Evolutionary conservation across 192 early-diverging fungal genomes (phyloP), one percentile per base, ranked within the genome.

Genomic region (Helicostylum pulchrum): DNA sequence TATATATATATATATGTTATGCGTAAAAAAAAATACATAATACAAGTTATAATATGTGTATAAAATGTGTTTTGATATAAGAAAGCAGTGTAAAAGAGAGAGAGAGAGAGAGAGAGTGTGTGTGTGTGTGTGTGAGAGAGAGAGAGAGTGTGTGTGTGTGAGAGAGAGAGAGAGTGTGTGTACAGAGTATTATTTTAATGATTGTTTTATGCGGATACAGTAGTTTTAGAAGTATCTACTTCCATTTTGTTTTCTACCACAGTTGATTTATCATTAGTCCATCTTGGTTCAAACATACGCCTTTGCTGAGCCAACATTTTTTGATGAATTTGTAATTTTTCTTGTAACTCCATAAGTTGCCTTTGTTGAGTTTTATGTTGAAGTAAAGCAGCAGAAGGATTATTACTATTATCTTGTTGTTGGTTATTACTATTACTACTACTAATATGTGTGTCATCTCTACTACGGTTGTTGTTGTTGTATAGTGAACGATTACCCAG

Each of bases 351-450:
- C 36, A 59, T 59, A 4, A 59, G 23, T 26, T 59, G 57, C 14
- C 43, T 59, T 21, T 59, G 57, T 30, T 59, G 57, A 8, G 57
- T 59, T 21, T 59, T 59, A 21, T 59, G 57, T 20, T 59, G 57
- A 59, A 59, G 57, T 23, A 59, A 45, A 26, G 57, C 57, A 20
- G 36, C 43, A 45, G 57, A 26, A 48, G 12, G 46, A 48, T 48
- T 48, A 48, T 48, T 48, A 12, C 0, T 9, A 48, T 48, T 9
- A 48, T 48, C 10, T 12, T 45, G 44, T 12, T 45, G 8, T 14
- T 17, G 12, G 12, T 48, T 14, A 9, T 48, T 48, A 12, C n/a
- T 9, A 39, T 9, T 6, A 10, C 9, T 39, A 12, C n/a, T 0
- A 19, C 4, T 4, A 48, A n/a, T 47, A 5, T 36, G 34, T 5